A percentile compares a stretch with the other conserved stretches of the same genome.
phyloP scores from a whole-genome alignment of 2,329 filamentous ascomycete genomes.

The Paraphaeosphaeria minitans region DNA sequence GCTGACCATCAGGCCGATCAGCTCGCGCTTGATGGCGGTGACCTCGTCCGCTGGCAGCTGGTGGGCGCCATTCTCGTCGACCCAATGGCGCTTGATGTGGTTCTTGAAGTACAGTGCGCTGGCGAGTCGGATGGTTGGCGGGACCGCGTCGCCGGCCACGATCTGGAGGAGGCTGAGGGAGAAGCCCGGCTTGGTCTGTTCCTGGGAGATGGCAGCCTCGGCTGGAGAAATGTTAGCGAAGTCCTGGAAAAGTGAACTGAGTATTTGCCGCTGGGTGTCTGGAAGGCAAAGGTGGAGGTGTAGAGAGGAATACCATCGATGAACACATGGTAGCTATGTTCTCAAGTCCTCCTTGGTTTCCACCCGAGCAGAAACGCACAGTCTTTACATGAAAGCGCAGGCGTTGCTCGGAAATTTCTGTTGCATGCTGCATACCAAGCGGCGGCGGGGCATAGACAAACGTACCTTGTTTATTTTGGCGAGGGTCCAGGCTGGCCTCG shows the following conservation, averaged over 20 bases:
- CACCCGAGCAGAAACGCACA: too few relatives aligned
- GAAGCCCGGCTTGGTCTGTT: constrained; percentile 85
- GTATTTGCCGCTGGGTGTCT: not conserved
- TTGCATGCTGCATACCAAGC: not conserved
- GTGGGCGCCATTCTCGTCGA: constrained; percentile 93
- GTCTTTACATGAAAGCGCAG: not conserved
- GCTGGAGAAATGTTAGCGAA: constrained; percentile 59
- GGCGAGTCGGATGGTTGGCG: constrained; percentile 79
- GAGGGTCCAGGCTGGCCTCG: constrained; percentile 85
- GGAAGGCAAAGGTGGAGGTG: not conserved
- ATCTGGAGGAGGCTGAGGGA: constrained; percentile 86
- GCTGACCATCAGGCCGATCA: constrained; percentile 95
- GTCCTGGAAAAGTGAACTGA: not conserved
- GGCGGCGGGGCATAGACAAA: constrained; percentile 8
- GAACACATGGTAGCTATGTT: too few relatives aligned
- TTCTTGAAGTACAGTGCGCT: constrained; percentile 98
- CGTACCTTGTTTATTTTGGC: constrained; percentile 86
- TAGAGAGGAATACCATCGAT: not conserved
- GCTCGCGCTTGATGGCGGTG: constrained; percentile 86
- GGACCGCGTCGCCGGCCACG: constrained; percentile 74
- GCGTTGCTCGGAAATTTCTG: not conserved
- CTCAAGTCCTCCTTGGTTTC: too few relatives aligned
- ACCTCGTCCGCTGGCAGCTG: constrained; percentile 85
- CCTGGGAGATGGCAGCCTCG: constrained; percentile 76
- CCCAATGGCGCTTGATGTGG: constrained; percentile 93